phyloP scores from a whole-genome alignment of 2,329 filamentous ascomycete genomes.

The Metarhizium robertsii region DNA sequence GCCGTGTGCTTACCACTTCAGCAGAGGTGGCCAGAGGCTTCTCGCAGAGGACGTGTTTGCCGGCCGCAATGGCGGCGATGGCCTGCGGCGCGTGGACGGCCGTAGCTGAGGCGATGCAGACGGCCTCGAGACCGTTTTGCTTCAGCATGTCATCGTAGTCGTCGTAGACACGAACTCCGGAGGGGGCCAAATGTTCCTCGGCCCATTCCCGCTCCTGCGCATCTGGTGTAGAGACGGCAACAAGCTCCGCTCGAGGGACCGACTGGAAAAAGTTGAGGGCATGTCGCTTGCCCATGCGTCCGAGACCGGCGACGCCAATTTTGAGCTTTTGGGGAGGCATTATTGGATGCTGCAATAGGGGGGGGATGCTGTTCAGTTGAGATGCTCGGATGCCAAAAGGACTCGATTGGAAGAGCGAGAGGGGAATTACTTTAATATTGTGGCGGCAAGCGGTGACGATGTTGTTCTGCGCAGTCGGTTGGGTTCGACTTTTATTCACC shows the following conservation, averaged over 20 bases:
- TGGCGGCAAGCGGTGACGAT: no score
- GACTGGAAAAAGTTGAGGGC: slow-evolving; percentile 36
- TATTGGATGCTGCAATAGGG: neutral
- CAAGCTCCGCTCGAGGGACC: slow-evolving; percentile 36
- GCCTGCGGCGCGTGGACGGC: slow-evolving; percentile 49
- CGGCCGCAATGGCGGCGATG: slow-evolving; percentile 42
- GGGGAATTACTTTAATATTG: no score
- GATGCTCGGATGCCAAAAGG: no score
- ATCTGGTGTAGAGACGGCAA: slow-evolving; percentile 39
- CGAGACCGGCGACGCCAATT: slow-evolving; percentile 38
- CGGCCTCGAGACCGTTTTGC: slow-evolving; percentile 27
- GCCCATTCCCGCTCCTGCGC: slow-evolving; percentile 34
- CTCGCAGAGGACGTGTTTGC: slow-evolving; percentile 49
- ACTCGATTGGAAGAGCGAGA: no score
- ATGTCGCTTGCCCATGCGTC: slow-evolving; percentile 44
- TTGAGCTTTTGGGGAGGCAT: slow-evolving; percentile 23
- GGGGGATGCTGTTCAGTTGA: no score
- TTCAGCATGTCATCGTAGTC: slow-evolving; percentile 37
- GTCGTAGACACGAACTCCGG: slow-evolving; percentile 33
- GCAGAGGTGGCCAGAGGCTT: slow-evolving; percentile 50
- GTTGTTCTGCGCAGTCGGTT: no score
- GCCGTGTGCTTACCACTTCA: slow-evolving; percentile 38
- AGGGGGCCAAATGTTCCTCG: slow-evolving; percentile 29
- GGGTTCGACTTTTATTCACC: no score
- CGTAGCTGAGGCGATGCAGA: slow-evolving; percentile 31